phyloP scores from a whole-genome alignment of 2,329 filamentous ascomycete species.

The Penicillium sp. region DNA sequence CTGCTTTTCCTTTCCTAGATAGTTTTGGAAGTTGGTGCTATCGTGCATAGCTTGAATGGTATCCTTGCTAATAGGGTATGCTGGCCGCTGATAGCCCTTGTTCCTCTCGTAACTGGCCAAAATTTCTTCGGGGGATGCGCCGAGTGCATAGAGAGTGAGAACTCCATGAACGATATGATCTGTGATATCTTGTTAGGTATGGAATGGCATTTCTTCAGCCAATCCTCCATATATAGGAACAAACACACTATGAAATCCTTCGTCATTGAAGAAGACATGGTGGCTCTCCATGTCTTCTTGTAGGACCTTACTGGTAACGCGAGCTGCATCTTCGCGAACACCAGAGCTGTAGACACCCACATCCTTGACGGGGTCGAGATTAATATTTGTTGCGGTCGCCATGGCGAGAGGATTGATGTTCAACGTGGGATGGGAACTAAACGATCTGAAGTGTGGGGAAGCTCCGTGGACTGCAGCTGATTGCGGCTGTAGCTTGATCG shows the following conservation, averaged over 20 bases:
- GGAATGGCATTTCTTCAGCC: neutral
- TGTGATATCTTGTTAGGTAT: constrained; percentile 20
- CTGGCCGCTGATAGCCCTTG: constrained; percentile 64
- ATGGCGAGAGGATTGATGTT: constrained; percentile 29
- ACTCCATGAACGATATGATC: constrained; percentile 80
- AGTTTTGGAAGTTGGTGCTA: constrained; percentile 56
- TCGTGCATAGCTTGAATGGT: constrained; percentile 60
- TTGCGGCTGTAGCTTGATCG: neutral
- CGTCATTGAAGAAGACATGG: constrained; percentile 77
- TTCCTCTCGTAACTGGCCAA: constrained; percentile 67
- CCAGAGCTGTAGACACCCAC: constrained; percentile 49
- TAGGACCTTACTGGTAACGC: constrained; percentile 65
- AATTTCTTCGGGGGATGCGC: constrained; percentile 62
- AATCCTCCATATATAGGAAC: neutral
- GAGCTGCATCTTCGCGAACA: constrained; percentile 60
- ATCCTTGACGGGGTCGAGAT: constrained; percentile 45
- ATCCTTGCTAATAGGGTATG: constrained; percentile 48
- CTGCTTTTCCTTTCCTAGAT: constrained; percentile 63
- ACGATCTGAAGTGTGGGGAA: neutral
- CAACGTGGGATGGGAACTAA: neutral
- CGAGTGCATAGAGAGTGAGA: constrained; percentile 74
- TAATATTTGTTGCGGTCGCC: constrained; percentile 51
- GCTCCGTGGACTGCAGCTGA: neutral
- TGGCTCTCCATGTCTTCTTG: constrained; percentile 72
- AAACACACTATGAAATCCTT: constrained; percentile 70